Base-by-base conservation (phyloP, 352 stramenopile genomes). In the Phytopythium sindhum region DNA sequence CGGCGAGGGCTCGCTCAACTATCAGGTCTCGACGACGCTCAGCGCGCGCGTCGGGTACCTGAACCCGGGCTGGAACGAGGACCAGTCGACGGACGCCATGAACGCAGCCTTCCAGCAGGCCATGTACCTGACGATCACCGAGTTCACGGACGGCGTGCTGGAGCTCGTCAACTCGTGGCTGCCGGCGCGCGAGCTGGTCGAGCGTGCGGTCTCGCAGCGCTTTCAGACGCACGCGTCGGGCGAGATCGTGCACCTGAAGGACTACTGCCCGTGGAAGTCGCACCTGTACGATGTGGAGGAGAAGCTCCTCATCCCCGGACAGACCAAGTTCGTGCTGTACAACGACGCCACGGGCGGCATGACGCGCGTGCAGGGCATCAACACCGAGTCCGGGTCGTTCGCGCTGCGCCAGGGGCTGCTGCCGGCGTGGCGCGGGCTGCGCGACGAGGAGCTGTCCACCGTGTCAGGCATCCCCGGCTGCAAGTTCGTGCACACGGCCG, bases 241-340 rank as follows among this genome's bases (percentile, higher is more conserved):
- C 12, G 86, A 98, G 70, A 97, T 99, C 62, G 85, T 99, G 59
- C 76, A 88, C 60, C 84, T 99, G 23, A 77, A 86, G 19, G 84
- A 79, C 72, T 98, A 84, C 69, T 99, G 78, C 74, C 98, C 80
- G 52, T 99, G 97, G 97, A 98, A 98, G 71, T 89, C 81, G 55
- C 96, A 99, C 72, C 67, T 99, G 51, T 98, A 98, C 60, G 96
- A 98, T 58, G 76, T 99, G 19, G 98, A 99, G 68, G 87, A 97
- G 62, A 86, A 98, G 62, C 69, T 93, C 28, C 56, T 88, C 67
- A 96, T 95, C 62, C 60, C 76, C 41, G 84, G 77, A 12, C 78
- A 98, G 62, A 90, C 99, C 73, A 98, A 99, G 74, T 99, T 98
- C 75, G 97, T 99, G 26, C 75, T 99, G 29, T 99, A 99, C 75